Evolutionary conservation across 2,329 filamentous ascomycete genomes (phyloP).

Genomic region (Phyllosticta citribraziliensis): DNA sequence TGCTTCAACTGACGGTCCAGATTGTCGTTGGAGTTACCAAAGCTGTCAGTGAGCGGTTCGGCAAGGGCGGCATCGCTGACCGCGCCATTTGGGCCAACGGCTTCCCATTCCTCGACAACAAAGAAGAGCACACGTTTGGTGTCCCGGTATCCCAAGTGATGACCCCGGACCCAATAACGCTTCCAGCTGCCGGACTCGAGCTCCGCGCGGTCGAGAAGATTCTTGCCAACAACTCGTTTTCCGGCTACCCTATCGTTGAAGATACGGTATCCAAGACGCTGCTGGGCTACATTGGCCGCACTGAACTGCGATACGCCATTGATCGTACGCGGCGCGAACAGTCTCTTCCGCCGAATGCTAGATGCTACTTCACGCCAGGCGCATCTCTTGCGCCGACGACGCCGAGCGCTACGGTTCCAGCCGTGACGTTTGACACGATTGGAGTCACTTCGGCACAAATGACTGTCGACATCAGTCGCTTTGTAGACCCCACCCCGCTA

Average conservation of each 20-base stretch:
- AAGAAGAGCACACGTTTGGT: conserved; percentile 94
- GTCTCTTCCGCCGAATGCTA: conserved; percentile 54
- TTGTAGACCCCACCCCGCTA: conserved; percentile 80
- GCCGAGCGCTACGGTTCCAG: conserved; percentile 23
- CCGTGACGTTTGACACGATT: conserved; percentile 50
- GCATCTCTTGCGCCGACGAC: conserved; percentile 21
- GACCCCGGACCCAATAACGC: conserved; percentile 63
- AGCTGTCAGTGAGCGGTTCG: conserved; percentile 78
- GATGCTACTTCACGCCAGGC: conserved; percentile 59
- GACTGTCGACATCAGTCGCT: conserved; percentile 70
- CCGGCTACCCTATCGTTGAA: conserved; percentile 88
- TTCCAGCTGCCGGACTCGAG: conserved; percentile 65
- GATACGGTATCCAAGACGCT: conserved; percentile 60
- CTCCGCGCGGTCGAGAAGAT: conserved; percentile 69
- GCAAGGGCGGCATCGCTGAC: conserved; percentile 94
- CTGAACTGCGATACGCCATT: conserved; percentile 83
- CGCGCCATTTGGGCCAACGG: conserved; percentile 99
- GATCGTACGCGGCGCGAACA: conserved; percentile 65
- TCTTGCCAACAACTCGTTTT: conserved; percentile 68
- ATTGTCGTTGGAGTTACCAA: conserved; percentile 97
- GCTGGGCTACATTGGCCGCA: conserved; percentile 85
- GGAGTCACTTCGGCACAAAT: conserved; percentile 46
- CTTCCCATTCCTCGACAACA: conserved; percentile 92
- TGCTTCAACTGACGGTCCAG: conserved; percentile 20
- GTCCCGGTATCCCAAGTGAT: conserved; percentile 88